Evolutionary conservation across 2,329 filamentous ascomycete species (phyloP).

Genomic region (Colletotrichum chlorophyti): DNA sequence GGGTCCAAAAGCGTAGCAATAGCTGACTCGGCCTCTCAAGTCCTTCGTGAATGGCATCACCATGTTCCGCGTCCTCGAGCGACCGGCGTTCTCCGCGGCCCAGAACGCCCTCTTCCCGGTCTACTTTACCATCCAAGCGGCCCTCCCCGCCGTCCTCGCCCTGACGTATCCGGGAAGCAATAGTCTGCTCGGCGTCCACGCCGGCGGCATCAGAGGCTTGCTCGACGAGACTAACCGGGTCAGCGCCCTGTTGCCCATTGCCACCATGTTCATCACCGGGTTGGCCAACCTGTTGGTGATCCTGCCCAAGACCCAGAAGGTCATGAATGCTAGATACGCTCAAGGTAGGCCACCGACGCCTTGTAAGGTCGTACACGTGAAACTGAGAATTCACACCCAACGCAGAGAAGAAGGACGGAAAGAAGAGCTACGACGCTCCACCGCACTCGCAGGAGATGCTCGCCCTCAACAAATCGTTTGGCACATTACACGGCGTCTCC

Average conservation of each 20-base stretch:
- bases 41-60: constrained; percentile 79
- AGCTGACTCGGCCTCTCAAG: constrained; percentile 43
- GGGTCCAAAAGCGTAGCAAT: no score
- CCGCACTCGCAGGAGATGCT: constrained; percentile 88
- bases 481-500: constrained; percentile 80
- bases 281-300: constrained; percentile 74
- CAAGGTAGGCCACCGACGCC: constrained; percentile 66
- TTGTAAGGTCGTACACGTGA: background rate
- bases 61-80: constrained; percentile 77
- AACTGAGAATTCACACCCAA: background rate
- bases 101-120: constrained; percentile 84
- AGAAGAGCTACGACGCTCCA: constrained; percentile 80
- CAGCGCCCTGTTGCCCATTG: constrained; percentile 72
- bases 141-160: constrained; percentile 74
- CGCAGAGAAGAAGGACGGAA: constrained; percentile 83
- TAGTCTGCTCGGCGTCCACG: constrained; percentile 48
- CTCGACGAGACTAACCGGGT: constrained; percentile 66
- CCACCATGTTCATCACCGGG: constrained; percentile 73
- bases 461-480: constrained; percentile 79
- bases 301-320: constrained; percentile 75
- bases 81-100: constrained; percentile 80
- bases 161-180: constrained; percentile 78
- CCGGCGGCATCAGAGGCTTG: constrained; percentile 59
- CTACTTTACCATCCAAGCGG: constrained; percentile 87
- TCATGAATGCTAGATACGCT: constrained; percentile 77